These are phyloP conservation scores for Coemansia reversa DNA, from an alignment of 192 early-diverging fungal species.

Conservation along the genomic window DNA sequence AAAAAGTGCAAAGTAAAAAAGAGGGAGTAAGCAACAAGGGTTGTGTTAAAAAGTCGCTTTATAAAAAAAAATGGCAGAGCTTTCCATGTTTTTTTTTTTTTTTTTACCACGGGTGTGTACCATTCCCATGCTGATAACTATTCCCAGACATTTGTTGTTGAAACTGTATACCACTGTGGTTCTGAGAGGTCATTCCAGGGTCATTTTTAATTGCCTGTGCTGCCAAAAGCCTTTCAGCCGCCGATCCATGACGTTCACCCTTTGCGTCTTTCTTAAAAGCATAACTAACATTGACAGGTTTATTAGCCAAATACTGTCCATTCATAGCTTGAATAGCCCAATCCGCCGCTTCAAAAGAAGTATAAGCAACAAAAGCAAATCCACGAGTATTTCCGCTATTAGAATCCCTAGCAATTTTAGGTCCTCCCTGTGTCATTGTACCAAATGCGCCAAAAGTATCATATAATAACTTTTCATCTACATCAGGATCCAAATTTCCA, in stretches of 20 bases:
- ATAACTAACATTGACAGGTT: conserved; percentile 85
- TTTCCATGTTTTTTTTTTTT: background rate
- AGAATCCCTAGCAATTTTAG: conserved; percentile 82
- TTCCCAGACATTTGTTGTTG: background rate
- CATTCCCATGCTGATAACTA: background rate
- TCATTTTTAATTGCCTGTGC: conserved; percentile 83
- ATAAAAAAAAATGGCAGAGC: conserved; percentile 1
- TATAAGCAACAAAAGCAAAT: conserved; percentile 89
- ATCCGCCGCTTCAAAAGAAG: conserved; percentile 94
- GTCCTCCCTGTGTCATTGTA: conserved; percentile 72
- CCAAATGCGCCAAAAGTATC: conserved; percentile 98
- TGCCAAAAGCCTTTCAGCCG: conserved; percentile 89
- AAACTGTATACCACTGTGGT: background rate
- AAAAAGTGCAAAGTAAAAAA: no score
- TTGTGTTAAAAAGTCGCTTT: background rate
- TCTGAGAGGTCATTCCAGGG: conserved; percentile 1
- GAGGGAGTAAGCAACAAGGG: background rate
- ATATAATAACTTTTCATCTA: conserved; percentile 86
- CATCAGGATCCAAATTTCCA: conserved; percentile 90
- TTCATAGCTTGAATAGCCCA: conserved; percentile 98
- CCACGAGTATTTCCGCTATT: conserved; percentile 86
- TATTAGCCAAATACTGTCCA: conserved; percentile 93
- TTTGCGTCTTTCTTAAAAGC: conserved; percentile 99
- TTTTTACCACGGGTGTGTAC: conserved; percentile 8
- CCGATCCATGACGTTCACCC: conserved; percentile 94